phyloP scores from a whole-genome alignment of 2,329 filamentous ascomycete species.

The Xylariaceae sp. region DNA sequence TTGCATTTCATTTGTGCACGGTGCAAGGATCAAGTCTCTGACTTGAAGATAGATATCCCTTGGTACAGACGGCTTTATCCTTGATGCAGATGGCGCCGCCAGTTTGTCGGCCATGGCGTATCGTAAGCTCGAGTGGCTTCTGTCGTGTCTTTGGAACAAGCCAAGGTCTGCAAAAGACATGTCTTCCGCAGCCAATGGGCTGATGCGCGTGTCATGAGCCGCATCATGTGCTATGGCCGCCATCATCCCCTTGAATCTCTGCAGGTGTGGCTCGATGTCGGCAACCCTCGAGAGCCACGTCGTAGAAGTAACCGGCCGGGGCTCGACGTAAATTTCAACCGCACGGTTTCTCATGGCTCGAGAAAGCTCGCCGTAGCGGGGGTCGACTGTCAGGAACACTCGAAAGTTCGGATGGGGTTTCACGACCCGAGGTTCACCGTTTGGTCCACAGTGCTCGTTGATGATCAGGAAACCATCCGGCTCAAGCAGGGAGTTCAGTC shows the following conservation, averaged over 20 bases:
- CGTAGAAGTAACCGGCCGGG: conserved; percentile 26
- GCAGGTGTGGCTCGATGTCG: conserved; percentile 41
- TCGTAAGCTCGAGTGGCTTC: too few species aligned
- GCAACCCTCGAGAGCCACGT: conserved; percentile 33
- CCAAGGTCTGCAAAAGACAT: too few species aligned
- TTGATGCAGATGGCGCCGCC: too few species aligned
- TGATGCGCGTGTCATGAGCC: conserved; percentile 20
- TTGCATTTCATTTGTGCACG: too few species aligned
- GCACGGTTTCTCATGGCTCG: conserved; percentile 94
- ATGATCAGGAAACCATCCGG: conserved; percentile 81
- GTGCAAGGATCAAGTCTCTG: too few species aligned
- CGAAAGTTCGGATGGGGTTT: conserved; percentile 80
- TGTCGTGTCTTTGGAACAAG: conserved; percentile 27
- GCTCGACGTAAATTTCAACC: conserved; percentile 74
- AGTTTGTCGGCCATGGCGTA: too few species aligned
- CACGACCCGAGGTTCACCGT: conserved; percentile 74
- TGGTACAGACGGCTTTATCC: too few species aligned
- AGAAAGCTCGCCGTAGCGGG: conserved; percentile 85
- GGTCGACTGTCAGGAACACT: conserved; percentile 89
- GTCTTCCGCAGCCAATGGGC: conserved; percentile 36
- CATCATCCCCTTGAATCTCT: conserved; percentile 35
- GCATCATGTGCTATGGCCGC: conserved; percentile 24
- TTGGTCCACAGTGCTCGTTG: conserved; percentile 81
- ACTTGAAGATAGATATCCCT: too few species aligned
- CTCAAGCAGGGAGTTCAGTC: conserved; percentile 89